Percentiles rank a stretch among this genome's conserved stretches.
Conservation (phyloP, 176 grass and related monocot genomes). For the Carex littledalei region DNA sequence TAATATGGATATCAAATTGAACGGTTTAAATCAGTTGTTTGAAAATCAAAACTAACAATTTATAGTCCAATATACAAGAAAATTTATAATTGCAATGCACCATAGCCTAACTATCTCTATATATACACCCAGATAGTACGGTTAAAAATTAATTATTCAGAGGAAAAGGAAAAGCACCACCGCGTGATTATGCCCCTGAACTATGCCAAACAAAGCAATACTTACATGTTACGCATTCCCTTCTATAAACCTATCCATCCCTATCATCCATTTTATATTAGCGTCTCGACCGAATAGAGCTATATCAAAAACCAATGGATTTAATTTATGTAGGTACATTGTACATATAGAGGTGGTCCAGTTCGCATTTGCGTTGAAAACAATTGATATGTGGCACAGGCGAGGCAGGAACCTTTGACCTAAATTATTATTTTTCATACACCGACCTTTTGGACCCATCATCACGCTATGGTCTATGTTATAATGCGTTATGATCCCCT, state of each 20-base stretch:
- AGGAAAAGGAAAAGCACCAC: not conserved
- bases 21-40: no score
- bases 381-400: not conserved
- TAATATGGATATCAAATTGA: no score
- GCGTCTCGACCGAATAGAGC: not conserved
- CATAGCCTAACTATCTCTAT: no score
- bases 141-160: not conserved
- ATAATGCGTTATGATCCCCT: not conserved
- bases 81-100: no score
- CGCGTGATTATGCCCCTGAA: not conserved
- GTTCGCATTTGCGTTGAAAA: not conserved
- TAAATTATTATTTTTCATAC: not conserved
- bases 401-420: not conserved
- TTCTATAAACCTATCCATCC: conserved; percentile 35
- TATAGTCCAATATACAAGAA: no score
- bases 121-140: no score
- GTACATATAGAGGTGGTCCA: not conserved
- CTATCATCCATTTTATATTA: conserved; percentile 44
- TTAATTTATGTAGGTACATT: not conserved
- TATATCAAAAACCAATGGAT: not conserved
- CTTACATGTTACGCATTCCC: conserved; percentile 57
- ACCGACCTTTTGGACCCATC: not conserved
- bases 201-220: conserved; percentile 39
- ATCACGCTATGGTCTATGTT: not conserved
- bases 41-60: no score